Evolutionary conservation across 352 stramenopile species (phyloP), one percentile per base, ranked within the genome.

Genomic region (Elongisporangium undulatum): DNA sequence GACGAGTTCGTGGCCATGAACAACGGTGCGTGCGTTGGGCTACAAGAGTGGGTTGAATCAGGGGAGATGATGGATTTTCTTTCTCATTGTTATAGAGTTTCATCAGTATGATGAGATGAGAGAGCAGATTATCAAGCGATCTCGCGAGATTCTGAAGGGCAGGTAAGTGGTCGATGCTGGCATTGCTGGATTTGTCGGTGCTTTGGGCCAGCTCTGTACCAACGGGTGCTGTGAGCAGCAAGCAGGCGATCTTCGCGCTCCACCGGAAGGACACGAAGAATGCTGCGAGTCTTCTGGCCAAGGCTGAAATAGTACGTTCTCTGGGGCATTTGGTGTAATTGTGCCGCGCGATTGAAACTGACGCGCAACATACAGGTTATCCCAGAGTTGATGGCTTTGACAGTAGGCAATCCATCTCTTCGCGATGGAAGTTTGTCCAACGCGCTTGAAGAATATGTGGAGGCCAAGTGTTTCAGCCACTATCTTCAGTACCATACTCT

Each of bases 91-190:
- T 10, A 7, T 53, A 90, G 85, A 90, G 53, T 96, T 98, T 81
- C 89, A 97, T 59, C 76, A 95, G 66, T 82, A 92, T 48, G 94
- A 98, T 68, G 85, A 96, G 29, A 85, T 93, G 56, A 78, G 95
- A 16, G 95, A 99, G 73, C 71, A 86, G 57, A 87, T 99, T 54
- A 99, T 99, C 63, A 98, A 98, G 77, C 86, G 85, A 24, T 98
- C 89, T 38, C 77, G 95, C 22, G 94, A 99, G 66, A 95, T 96
- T 56, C 91, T 98, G 68, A 99, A 99, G 73, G 73, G 75, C 57
- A 97, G 81, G 84, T 89, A 48, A 22, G 55, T 38, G 17, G 41
- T 24, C 50, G 7, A n/a, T 9, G 17, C 15, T 53, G 51, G 21
- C 49, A 51, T 29, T 55, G 16, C 5, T 49, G 9, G 24, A 8